Evolutionary conservation across 2,329 filamentous ascomycete species (phyloP).

Genomic region (Xylariaceae sp.): DNA sequence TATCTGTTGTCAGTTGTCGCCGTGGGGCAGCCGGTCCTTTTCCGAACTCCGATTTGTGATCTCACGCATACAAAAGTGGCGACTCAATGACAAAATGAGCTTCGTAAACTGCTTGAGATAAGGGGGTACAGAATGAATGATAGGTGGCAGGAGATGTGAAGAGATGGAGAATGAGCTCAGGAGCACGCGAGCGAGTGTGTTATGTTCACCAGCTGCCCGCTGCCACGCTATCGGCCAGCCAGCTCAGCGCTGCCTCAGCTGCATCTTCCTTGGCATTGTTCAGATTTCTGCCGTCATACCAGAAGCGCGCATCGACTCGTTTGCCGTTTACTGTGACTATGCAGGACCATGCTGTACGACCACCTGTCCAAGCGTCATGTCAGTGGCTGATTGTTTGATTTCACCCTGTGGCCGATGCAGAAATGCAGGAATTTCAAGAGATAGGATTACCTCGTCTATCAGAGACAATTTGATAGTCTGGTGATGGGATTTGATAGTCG

Average conservation of each 20-base stretch:
- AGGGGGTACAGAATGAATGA: too few relatives aligned
- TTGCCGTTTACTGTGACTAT: conserved; percentile 67
- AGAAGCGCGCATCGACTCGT: conserved; percentile 70
- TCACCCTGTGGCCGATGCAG: too few relatives aligned
- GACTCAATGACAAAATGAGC: background rate
- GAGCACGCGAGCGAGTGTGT: too few relatives aligned
- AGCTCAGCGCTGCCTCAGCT: conserved; percentile 72
- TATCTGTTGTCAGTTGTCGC: conserved; percentile 10
- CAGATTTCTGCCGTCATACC: conserved; percentile 86
- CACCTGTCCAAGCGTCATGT: conserved; percentile 49
- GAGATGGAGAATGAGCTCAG: too few relatives aligned
- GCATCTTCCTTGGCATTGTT: conserved; percentile 88
- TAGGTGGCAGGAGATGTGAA: too few relatives aligned
- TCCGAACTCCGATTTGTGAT: conserved; percentile 27
- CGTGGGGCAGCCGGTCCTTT: conserved; percentile 24
- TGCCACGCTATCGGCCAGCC: conserved; percentile 40
- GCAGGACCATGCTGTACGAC: conserved; percentile 87
- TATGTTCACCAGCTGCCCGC: conserved; percentile 13
- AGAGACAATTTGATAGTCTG: conserved; percentile 67
- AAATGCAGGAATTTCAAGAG: background rate
- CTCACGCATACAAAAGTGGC: conserved; percentile 19
- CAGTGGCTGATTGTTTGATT: conserved; percentile 6
- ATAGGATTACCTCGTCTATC: conserved; percentile 61
- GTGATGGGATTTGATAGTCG: conserved; percentile 46
- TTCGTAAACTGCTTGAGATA: too few relatives aligned